Evolutionary conservation across 139 green algal species (phyloP).

Genomic region (Chlorella sp.): DNA sequence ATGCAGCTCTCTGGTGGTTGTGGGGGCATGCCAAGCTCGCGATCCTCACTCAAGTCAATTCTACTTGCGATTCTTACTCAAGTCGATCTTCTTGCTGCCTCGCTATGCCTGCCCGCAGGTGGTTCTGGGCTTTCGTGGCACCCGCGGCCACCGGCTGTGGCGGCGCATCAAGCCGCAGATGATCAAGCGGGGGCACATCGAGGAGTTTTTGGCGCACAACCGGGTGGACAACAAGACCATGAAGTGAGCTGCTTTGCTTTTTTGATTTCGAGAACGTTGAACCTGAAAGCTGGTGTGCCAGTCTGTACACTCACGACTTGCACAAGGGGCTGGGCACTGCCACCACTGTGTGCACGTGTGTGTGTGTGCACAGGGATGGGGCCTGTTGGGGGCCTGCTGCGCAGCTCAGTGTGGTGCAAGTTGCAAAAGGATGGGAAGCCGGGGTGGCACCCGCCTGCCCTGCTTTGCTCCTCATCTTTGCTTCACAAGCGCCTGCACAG

Average conservation of each 20-base stretch:
- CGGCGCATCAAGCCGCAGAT: constrained; percentile 52
- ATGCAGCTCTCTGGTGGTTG: too few relatives aligned
- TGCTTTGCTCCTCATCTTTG: not conserved
- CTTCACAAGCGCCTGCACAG: too few relatives aligned
- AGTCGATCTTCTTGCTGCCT: not conserved
- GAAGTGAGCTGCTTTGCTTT: constrained; percentile 29
- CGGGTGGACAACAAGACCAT: constrained; percentile 28
- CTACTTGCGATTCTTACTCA: not conserved
- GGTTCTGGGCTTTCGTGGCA: constrained; percentile 47
- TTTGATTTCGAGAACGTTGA: too few relatives aligned
- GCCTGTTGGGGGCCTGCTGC: not conserved
- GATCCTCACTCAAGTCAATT: too few relatives aligned
- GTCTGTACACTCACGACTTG: too few relatives aligned
- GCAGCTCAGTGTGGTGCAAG: not conserved
- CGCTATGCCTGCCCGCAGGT: not conserved
- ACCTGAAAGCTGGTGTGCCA: too few relatives aligned
- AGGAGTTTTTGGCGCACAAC: constrained; percentile 39
- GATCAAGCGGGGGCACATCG: constrained; percentile 44
- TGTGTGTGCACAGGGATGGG: too few relatives aligned
- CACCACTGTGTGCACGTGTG: too few relatives aligned
- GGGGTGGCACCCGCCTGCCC: not conserved
- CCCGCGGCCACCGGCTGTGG: constrained; percentile 57
- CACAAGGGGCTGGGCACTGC: too few relatives aligned
- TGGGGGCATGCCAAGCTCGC: not conserved
- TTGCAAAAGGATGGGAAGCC: not conserved